Evolutionary conservation across 768 basidiomycete species (phyloP).

Genomic region (Serendipita vermifera): DNA sequence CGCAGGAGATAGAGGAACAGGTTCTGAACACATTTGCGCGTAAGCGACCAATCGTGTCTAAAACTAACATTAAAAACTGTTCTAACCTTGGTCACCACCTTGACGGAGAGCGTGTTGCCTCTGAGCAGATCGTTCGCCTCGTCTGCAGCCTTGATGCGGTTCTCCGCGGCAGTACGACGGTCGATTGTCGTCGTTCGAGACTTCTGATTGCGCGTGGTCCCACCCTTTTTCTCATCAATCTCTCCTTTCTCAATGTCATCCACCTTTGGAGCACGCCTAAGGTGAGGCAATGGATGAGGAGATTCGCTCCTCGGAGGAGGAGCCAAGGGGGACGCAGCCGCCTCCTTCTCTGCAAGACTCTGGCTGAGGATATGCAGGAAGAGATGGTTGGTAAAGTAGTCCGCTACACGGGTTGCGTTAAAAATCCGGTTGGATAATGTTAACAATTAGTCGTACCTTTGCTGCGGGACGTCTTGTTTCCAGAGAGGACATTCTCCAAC

Average conservation of each 20-base stretch:
- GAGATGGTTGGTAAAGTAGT: slow-evolving; percentile 6
- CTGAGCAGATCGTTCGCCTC: not conserved
- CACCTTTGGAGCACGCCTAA: not conserved
- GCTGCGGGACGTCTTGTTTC: not conserved
- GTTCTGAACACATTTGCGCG: slow-evolving; percentile 32
- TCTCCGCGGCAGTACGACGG: not conserved
- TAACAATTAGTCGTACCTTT: not conserved
- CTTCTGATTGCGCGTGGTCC: not conserved
- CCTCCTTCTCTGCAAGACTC: slow-evolving; percentile 1
- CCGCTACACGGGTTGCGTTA: too few relatives aligned
- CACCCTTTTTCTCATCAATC: not conserved
- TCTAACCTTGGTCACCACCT: not conserved
- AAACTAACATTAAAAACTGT: too few relatives aligned
- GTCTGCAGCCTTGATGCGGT: not conserved
- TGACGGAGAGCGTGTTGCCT: not conserved
- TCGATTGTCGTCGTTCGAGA: not conserved
- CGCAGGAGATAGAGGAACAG: slow-evolving; percentile 57
- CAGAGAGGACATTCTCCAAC: not conserved
- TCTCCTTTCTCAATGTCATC: not conserved
- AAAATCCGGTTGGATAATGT: not conserved
- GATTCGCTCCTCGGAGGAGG: not conserved
- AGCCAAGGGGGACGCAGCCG: not conserved
- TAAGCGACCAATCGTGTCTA: too few relatives aligned
- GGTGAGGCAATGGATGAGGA: not conserved
- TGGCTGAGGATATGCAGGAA: slow-evolving; percentile 4